Conservation (phyloP, 2,329 filamentous ascomycete genomes). For the Nothophoma quercina region DNA sequence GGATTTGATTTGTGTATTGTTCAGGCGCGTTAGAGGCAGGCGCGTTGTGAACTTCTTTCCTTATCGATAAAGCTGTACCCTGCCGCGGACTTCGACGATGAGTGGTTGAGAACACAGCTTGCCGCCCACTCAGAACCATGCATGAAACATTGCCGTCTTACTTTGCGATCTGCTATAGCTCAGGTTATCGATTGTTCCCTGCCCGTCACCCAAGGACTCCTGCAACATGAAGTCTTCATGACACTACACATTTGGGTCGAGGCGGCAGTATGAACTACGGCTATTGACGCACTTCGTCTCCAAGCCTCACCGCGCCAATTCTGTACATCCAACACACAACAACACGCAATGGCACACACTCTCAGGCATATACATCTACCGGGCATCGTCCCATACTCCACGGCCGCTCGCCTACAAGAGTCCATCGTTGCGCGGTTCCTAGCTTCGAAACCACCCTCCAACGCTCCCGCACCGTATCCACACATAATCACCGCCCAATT, state of each 20-base stretch:
- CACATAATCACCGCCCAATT: slow-evolving; percentile 83
- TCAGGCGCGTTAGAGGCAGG: slow-evolving; percentile 5
- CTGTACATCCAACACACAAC: not conserved
- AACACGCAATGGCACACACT: slow-evolving; percentile 14
- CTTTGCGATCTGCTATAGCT: too few species aligned
- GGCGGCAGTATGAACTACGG: not conserved
- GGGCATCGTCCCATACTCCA: slow-evolving; percentile 61
- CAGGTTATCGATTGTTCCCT: too few species aligned
- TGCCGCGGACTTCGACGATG: too few species aligned
- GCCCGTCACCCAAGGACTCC: too few species aligned
- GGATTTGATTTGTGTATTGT: too few species aligned
- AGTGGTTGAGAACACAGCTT: too few species aligned
- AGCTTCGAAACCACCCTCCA: slow-evolving; percentile 62
- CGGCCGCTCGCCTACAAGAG: slow-evolving; percentile 65
- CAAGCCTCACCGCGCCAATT: not conserved
- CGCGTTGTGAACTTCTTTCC: slow-evolving; percentile 22
- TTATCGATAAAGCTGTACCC: slow-evolving; percentile 27
- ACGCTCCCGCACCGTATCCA: slow-evolving; percentile 62
- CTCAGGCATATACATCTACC: slow-evolving; percentile 69
- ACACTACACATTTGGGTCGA: not conserved
- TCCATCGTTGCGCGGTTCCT: slow-evolving; percentile 65
- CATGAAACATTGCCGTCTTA: too few species aligned
- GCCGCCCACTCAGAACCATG: too few species aligned
- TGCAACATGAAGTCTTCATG: not conserved
- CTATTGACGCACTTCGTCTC: slow-evolving; percentile 3